Conservation (phyloP, 257 asterid species). For the Solanum ossicruentum region DNA sequence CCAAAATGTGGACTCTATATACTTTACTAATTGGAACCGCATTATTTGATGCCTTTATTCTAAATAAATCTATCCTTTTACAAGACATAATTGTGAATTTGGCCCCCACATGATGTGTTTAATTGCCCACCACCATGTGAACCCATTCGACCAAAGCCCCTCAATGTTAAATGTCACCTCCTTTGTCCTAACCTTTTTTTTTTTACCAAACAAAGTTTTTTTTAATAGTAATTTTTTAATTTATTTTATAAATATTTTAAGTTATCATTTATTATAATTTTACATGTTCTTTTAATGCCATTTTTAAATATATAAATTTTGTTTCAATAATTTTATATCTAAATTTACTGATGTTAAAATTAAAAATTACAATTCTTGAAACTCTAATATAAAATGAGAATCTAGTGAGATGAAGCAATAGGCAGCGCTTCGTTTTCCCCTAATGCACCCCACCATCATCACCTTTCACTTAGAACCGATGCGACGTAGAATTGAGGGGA, state of each 20-base stretch:
- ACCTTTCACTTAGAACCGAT: background rate
- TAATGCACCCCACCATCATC: background rate
- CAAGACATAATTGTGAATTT: background rate
- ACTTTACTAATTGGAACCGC: background rate
- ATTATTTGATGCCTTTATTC: background rate
- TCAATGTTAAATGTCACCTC: background rate
- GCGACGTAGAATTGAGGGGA: background rate
- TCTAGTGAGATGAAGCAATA: background rate
- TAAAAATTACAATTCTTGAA: background rate
- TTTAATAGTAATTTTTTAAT: background rate
- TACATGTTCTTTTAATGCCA: background rate
- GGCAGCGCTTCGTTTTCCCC: background rate
- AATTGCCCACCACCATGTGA: slow-evolving; percentile 4
- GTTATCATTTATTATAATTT: background rate
- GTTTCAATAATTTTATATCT: background rate
- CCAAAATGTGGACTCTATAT: background rate
- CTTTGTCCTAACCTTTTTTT: background rate
- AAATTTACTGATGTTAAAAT: background rate
- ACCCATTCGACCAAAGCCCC: background rate
- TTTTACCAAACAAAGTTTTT: background rate
- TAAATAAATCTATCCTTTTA: background rate
- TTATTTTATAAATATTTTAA: background rate
- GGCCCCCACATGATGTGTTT: slow-evolving; percentile 5
- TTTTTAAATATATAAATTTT: background rate
- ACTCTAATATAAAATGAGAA: background rate